Evolutionary conservation across 2,329 filamentous ascomycete species (phyloP).

Genomic region (Annulohypoxylon truncatum): DNA sequence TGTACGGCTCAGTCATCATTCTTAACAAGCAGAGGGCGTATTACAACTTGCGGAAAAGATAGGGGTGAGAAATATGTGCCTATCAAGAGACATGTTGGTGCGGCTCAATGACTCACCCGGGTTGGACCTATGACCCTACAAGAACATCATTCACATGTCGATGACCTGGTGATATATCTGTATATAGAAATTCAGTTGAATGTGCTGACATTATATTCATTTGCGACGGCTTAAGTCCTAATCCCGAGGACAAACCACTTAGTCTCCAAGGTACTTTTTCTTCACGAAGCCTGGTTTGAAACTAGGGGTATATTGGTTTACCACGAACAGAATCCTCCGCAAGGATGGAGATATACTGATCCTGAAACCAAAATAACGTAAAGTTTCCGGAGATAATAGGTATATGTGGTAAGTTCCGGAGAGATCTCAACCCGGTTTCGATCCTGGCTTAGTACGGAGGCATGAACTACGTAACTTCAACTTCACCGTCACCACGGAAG

Average conservation of each 20-base stretch:
- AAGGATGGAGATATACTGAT: not conserved
- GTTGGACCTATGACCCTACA: not conserved
- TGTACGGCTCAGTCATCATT: not conserved
- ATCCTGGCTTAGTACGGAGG: not conserved
- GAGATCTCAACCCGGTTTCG: slow-evolving; percentile 4
- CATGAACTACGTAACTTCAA: not conserved
- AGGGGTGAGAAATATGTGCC: not conserved
- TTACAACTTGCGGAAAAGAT: not conserved
- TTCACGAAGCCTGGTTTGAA: not conserved
- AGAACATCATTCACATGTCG: not conserved
- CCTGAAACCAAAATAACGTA: not conserved
- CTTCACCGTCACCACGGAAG: not conserved
- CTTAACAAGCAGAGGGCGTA: not conserved
- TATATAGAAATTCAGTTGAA: not conserved
- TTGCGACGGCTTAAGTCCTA: not conserved
- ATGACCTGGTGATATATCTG: not conserved
- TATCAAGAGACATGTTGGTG: not conserved
- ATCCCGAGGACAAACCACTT: not conserved
- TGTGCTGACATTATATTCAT: not conserved
- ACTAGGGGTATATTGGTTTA: not conserved
- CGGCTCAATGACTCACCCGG: not conserved
- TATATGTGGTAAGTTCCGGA: not conserved
- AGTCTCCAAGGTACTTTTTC: not conserved
- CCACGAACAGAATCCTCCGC: not conserved
- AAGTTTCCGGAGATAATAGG: not conserved